phyloP scores from a whole-genome alignment of 2,329 filamentous ascomycete genomes.

The Penicillium corylophilum region DNA sequence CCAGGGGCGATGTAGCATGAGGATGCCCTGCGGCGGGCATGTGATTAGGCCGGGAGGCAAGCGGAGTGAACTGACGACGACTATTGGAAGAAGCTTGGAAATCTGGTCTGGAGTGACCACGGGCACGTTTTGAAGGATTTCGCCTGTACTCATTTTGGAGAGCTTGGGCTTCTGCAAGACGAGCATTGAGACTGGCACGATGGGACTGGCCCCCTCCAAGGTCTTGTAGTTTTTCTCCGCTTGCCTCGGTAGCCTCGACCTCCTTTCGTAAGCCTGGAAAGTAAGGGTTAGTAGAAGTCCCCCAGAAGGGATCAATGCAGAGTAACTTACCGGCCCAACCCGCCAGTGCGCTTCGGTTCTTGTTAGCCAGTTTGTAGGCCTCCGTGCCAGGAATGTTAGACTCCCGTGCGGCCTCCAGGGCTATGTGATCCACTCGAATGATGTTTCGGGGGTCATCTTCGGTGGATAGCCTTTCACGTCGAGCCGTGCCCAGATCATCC shows the following conservation, averaged over 20 bases:
- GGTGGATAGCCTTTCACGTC: conserved; percentile 39
- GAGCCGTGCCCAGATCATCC: conserved; percentile 39
- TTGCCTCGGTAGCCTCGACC: conserved; percentile 26
- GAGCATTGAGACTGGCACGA: conserved; percentile 29
- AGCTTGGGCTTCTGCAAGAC: too few species aligned
- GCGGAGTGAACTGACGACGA: not conserved
- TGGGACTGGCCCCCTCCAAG: conserved; percentile 42
- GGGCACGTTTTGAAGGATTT: not conserved
- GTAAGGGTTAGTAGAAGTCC: conserved; percentile 6
- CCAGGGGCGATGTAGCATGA: not conserved
- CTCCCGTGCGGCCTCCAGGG: conserved; percentile 30
- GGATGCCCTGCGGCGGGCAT: not conserved
- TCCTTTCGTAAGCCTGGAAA: not conserved
- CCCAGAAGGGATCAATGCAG: not conserved
- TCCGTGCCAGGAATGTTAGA: conserved; percentile 32
- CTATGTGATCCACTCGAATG: conserved; percentile 14
- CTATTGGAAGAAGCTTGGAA: not conserved
- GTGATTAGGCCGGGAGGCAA: not conserved
- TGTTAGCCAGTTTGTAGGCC: conserved; percentile 11
- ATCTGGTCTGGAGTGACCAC: not conserved
- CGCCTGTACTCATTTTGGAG: not conserved
- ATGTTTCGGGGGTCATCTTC: conserved; percentile 21
- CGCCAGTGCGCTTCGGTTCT: conserved; percentile 8
- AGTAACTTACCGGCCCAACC: conserved; percentile 36
- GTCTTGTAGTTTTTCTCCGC: conserved; percentile 31